These are phyloP conservation scores for Zygosaccharomyces gambellarensis DNA, from an alignment of 805 yeast genomes.

Conservation along the genomic window DNA sequence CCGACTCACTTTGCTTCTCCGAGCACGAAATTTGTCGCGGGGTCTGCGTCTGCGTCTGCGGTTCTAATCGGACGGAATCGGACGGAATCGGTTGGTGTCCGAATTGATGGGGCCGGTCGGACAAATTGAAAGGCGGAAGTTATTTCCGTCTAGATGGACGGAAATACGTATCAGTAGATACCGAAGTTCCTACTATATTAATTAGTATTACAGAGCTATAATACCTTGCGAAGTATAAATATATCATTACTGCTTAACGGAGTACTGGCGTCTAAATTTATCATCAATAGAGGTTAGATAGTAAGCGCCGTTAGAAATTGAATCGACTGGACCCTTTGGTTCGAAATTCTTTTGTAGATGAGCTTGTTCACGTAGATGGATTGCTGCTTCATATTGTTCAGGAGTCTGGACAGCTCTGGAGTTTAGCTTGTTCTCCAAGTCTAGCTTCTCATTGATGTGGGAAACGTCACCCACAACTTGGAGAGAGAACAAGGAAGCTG, in stretches of 20 bases:
- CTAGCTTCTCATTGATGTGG: constrained; percentile 56
- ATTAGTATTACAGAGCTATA: neutral
- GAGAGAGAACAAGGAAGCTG: constrained; percentile 80
- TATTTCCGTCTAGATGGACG: neutral
- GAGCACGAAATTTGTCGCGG: too few species aligned
- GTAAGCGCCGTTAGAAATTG: constrained; percentile 69
- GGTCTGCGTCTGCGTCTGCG: too few species aligned
- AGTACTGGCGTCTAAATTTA: constrained; percentile 79
- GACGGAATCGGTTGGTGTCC: too few species aligned
- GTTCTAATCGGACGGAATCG: neutral
- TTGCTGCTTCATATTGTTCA: constrained; percentile 71
- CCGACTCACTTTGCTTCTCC: neutral
- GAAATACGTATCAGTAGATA: neutral
- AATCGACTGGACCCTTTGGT: constrained; percentile 76
- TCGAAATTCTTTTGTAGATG: constrained; percentile 74
- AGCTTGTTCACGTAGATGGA: constrained; percentile 81
- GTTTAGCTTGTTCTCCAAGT: constrained; percentile 62
- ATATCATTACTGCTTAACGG: constrained; percentile 49
- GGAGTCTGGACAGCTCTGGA: constrained; percentile 68
- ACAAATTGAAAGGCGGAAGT: too few species aligned
- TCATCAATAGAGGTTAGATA: constrained; percentile 83
- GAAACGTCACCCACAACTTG: constrained; percentile 77
- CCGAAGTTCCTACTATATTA: too few species aligned
- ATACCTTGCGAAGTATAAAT: constrained; percentile 3
- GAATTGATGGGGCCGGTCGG: too few species aligned